Base-by-base conservation (phyloP, 2,329 filamentous ascomycete species). In the Cordyceps farinosa region DNA sequence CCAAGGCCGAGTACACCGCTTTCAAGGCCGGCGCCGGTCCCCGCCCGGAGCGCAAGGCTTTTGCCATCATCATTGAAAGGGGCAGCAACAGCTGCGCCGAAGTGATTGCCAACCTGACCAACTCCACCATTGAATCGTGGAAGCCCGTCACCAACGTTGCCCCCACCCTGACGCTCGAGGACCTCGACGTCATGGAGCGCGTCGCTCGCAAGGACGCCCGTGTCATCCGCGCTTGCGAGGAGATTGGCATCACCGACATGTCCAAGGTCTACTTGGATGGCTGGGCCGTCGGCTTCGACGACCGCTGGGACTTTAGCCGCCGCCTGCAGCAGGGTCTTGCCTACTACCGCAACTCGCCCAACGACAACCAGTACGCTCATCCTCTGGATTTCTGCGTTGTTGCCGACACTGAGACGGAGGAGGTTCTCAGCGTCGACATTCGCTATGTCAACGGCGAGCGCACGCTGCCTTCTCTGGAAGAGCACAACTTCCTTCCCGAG, bases 281-380 rank as follows among this genome's bases (percentile, higher is more conserved):
- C 48, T 94, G 90, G 90, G 92, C 90, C 1, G 92, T 94, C 74
- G 90, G 90, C 38, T 90, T 90, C 66, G 90, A 94, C 69, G 85
- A 90, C 72, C 86, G 90, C 55, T 93, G 91, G 74, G 90, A 90
- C 57, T 90, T 80, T 63, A 80, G 82, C 62, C 81, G 90, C 44
- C 84, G 90, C 63, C 82, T 93, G 9, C 90, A 94, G 76, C 90
- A 94, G 77, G 90, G 89, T 13, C 78, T 94, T 34, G 90, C 91
- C 83, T 93, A 93, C 77, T 93, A 92, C 72, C 85, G 90, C 45
- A 88, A 87, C 42, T 84, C 90, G 65, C 71, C 86, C 15, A 87
- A 90, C 67, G 90, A 93, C 40, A 86, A 86, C 67, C 80, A 82
- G 70, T 86, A 86, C 67, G 83, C 83, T 4, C 85, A 85, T 61